Conservation (phyloP, 768 basidiomycete genomes). For the Cystofilobasidium ferigula region DNA sequence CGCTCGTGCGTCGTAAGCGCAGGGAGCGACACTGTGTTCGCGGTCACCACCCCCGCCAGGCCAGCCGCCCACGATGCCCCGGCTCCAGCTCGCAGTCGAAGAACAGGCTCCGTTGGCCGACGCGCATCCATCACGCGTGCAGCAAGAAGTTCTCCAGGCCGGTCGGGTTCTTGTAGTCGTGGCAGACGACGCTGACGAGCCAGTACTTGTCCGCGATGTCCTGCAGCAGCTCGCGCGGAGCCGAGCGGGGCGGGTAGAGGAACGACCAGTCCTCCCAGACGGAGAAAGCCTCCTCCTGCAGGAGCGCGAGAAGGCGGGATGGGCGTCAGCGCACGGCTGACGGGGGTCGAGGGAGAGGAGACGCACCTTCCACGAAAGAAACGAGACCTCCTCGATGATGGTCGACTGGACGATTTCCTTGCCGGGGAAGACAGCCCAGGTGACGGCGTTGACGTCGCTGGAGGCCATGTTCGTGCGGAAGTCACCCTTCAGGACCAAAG, state of each 20-base stretch:
- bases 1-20: no score
- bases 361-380: constrained; percentile 88
- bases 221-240: constrained; percentile 63
- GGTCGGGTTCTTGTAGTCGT: constrained; percentile 69
- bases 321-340: background rate
- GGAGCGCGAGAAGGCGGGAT: constrained; percentile 3
- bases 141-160: constrained; percentile 80
- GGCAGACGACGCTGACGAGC: constrained; percentile 86
- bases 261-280: constrained; percentile 94
- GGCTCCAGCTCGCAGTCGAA: no score
- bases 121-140: constrained; percentile 29
- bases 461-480: constrained; percentile 66
- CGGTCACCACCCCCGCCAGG: no score
- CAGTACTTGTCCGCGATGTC: constrained; percentile 60
- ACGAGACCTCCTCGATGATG: constrained; percentile 88
- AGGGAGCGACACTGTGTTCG: no score
- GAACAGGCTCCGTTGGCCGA: no score
- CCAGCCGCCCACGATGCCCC: no score
- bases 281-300: constrained; percentile 85
- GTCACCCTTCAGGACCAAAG: constrained; percentile 50
- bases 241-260: constrained; percentile 65
- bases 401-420: constrained; percentile 94
- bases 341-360: background rate
- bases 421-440: constrained; percentile 96
- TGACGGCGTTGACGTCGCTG: constrained; percentile 80